These are phyloP conservation scores for Wakefieldia striispora DNA, from an alignment of 768 basidiomycete species.

Conservation along the genomic window DNA sequence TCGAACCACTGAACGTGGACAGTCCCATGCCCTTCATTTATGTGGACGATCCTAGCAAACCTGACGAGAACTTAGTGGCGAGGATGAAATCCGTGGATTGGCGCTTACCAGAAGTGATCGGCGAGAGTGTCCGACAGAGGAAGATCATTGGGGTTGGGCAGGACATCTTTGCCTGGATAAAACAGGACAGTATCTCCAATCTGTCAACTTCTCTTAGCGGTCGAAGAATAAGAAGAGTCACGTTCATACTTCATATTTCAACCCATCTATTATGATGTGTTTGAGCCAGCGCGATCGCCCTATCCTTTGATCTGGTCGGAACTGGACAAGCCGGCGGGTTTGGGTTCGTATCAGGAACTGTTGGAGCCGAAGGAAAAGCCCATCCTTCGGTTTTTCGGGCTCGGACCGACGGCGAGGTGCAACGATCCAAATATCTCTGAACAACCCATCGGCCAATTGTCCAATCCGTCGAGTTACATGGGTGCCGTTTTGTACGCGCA, in stretches of 20 bases:
- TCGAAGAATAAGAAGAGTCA: background rate
- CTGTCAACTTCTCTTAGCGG: conserved; percentile 34
- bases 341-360: conserved; percentile 21
- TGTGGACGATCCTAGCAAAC: conserved; percentile 65
- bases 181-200: conserved; percentile 62
- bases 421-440: conserved; percentile 57
- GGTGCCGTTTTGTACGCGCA: conserved; percentile 56
- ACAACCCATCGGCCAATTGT: conserved; percentile 46
- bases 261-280: conserved; percentile 41
- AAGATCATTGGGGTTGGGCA: conserved; percentile 38
- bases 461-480: conserved; percentile 64
- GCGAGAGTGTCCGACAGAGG: conserved; percentile 42
- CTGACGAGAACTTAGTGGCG: conserved; percentile 34
- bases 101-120: conserved; percentile 62
- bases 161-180: conserved; percentile 35
- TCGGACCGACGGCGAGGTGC: conserved; percentile 38
- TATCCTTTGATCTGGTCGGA: conserved; percentile 34
- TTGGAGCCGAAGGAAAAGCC: conserved; percentile 18
- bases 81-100: background rate
- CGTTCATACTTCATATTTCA: conserved; percentile 42
- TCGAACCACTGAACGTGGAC: conserved; percentile 77
- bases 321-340: conserved; percentile 13
- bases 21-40: conserved; percentile 40
- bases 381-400: conserved; percentile 8
- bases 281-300: conserved; percentile 36